These are phyloP conservation scores for Earliella scabrosa DNA, from an alignment of 1,284 basidiomycete genomes.

Conservation along the genomic window DNA sequence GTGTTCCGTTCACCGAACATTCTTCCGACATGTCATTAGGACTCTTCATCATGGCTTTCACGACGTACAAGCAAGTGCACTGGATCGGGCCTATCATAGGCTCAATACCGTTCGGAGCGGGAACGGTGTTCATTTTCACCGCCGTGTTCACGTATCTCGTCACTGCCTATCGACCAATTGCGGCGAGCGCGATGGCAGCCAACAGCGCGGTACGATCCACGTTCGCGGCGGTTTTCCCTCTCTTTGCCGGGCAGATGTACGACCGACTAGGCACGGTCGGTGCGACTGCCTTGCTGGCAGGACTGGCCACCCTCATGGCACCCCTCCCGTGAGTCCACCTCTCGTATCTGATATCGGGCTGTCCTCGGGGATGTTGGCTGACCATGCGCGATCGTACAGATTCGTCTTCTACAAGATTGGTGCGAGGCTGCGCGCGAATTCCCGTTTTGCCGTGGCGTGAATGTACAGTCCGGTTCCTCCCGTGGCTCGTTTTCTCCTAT, in stretches of 20 bases:
- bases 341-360: background rate
- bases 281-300: slow-evolving; percentile 77
- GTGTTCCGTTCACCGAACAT: slow-evolving; percentile 19
- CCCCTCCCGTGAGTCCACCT: slow-evolving; percentile 66
- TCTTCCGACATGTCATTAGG: slow-evolving; percentile 36
- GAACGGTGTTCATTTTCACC: slow-evolving; percentile 65
- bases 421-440: slow-evolving; percentile 41
- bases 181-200: slow-evolving; percentile 77
- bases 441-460: slow-evolving; percentile 36
- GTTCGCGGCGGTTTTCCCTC: slow-evolving; percentile 76
- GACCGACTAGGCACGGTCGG: slow-evolving; percentile 68
- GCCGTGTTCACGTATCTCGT: slow-evolving; percentile 76
- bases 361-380: background rate
- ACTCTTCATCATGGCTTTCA: slow-evolving; percentile 77
- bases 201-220: slow-evolving; percentile 70
- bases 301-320: slow-evolving; percentile 67
- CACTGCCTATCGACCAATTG: slow-evolving; percentile 76
- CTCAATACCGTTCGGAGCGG: slow-evolving; percentile 63
- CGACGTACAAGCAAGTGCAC: slow-evolving; percentile 66
- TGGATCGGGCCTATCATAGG: slow-evolving; percentile 77
- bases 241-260: slow-evolving; percentile 70
- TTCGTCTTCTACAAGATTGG: slow-evolving; percentile 48
- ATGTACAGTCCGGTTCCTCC: background rate
- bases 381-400: slow-evolving; percentile 19
- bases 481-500: background rate